Conservation (phyloP, 2,329 filamentous ascomycete genomes). For the Claviceps spartinae region DNA sequence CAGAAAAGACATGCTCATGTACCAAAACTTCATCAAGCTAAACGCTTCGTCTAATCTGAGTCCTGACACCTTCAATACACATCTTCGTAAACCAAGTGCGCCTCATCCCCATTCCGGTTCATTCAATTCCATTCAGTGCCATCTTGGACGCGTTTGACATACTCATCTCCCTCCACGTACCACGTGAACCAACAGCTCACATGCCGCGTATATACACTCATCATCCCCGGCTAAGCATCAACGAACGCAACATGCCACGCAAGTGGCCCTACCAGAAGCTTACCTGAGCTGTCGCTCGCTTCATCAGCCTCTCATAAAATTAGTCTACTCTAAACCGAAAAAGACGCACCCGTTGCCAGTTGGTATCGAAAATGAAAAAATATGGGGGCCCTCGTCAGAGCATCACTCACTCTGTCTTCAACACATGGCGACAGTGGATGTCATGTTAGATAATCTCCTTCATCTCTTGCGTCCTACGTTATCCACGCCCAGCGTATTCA, state of each 20-base stretch:
- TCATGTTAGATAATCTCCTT: neutral
- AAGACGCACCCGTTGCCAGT: slow-evolving; percentile 17
- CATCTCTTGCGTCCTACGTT: neutral
- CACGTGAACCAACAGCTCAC: too few relatives aligned
- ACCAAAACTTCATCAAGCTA: neutral
- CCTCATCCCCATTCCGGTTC: neutral
- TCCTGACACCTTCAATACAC: neutral
- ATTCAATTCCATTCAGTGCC: neutral
- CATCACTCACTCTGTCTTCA: neutral
- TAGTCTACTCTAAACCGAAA: slow-evolving; percentile 22
- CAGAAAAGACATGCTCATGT: too few relatives aligned
- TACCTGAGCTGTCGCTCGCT: neutral
- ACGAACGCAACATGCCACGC: neutral
- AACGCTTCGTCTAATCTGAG: neutral
- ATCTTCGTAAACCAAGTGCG: neutral
- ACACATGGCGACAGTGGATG: neutral
- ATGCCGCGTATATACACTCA: too few relatives aligned
- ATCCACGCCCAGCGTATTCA: neutral
- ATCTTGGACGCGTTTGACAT: neutral
- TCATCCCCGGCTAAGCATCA: too few relatives aligned
- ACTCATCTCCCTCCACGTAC: too few relatives aligned
- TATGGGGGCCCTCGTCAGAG: neutral
- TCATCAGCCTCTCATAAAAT: slow-evolving; percentile 11
- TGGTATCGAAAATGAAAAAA: slow-evolving; percentile 25
- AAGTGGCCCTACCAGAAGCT: neutral